Evolutionary conservation across 2,329 filamentous ascomycete genomes (phyloP).

Genomic region (Boeremia lycopersici): DNA sequence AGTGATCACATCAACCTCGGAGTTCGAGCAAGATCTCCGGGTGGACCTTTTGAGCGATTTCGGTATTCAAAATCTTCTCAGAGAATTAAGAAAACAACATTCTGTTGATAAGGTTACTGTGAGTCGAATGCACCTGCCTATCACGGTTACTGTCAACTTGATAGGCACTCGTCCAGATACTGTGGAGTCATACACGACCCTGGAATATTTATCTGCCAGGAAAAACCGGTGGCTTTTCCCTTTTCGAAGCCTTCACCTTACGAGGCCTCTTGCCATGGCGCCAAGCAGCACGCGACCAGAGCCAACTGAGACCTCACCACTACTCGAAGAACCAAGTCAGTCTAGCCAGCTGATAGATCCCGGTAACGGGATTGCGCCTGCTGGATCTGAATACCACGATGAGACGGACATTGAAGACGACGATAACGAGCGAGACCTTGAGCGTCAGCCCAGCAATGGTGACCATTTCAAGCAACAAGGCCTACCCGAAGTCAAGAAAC

Average conservation of each 20-base stretch:
- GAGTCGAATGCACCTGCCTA: constrained; percentile 5
- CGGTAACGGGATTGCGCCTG: constrained; percentile 33
- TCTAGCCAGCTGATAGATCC: constrained; percentile 24
- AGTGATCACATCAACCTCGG: constrained; percentile 7
- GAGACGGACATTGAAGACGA: constrained; percentile 13
- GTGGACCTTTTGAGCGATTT: constrained; percentile 9
- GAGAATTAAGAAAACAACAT: neutral
- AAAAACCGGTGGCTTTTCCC: neutral
- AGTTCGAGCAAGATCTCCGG: neutral
- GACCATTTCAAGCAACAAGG: constrained; percentile 50
- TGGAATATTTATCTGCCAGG: neutral
- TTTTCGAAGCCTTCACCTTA: neutral
- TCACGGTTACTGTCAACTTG: neutral
- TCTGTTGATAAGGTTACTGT: neutral
- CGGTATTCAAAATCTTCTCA: neutral
- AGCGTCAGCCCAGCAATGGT: constrained; percentile 42
- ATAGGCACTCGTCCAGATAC: neutral
- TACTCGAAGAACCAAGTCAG: constrained; percentile 44
- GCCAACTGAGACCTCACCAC: constrained; percentile 53
- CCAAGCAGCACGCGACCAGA: neutral
- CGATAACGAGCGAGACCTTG: constrained; percentile 40
- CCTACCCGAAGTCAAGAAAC: constrained; percentile 55
- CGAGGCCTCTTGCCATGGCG: constrained; percentile 1
- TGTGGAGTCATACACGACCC: constrained; percentile 2
- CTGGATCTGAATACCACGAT: constrained; percentile 18